Evolutionary conservation across 371 early-diverging fungal species (phyloP).

Genomic region (Mortierella sp.): DNA sequence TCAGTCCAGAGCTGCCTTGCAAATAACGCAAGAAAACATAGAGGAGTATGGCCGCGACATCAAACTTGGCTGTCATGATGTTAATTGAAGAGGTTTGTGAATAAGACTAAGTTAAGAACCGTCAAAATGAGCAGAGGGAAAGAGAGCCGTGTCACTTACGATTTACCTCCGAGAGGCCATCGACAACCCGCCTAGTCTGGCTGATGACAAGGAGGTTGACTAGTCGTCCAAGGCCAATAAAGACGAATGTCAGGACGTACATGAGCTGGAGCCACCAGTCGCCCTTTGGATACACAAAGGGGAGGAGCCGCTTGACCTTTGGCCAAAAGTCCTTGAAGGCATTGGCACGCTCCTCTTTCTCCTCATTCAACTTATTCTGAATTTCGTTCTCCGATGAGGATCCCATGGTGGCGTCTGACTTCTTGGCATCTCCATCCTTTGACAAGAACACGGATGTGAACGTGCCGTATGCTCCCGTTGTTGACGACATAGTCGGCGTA

Average conservation of each 20-base stretch:
- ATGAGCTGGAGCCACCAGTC: conserved; percentile 69
- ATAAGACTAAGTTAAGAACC: not conserved
- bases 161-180: conserved; percentile 59
- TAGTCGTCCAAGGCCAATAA: conserved; percentile 76
- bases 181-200: conserved; percentile 81
- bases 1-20: conserved; percentile 84
- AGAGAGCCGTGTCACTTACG: conserved; percentile 22
- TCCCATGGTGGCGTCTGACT: conserved; percentile 1
- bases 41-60: conserved; percentile 35
- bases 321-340: conserved; percentile 60
- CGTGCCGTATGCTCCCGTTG: conserved; percentile 28
- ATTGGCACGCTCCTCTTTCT: conserved; percentile 28
- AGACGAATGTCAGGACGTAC: conserved; percentile 71
- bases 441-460: conserved; percentile 18
- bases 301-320: conserved; percentile 75
- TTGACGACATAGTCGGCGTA: conserved; percentile 9
- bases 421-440: conserved; percentile 4
- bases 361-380: conserved; percentile 23
- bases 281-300: conserved; percentile 84
- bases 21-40: conserved; percentile 81
- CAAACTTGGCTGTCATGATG: conserved; percentile 12
- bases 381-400: conserved; percentile 37
- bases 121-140: not conserved
- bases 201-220: conserved; percentile 85
- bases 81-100: not conserved